These are phyloP conservation scores for Silene vulgaris DNA, from an alignment of 179 eudicot genomes.

Conservation along the genomic window DNA sequence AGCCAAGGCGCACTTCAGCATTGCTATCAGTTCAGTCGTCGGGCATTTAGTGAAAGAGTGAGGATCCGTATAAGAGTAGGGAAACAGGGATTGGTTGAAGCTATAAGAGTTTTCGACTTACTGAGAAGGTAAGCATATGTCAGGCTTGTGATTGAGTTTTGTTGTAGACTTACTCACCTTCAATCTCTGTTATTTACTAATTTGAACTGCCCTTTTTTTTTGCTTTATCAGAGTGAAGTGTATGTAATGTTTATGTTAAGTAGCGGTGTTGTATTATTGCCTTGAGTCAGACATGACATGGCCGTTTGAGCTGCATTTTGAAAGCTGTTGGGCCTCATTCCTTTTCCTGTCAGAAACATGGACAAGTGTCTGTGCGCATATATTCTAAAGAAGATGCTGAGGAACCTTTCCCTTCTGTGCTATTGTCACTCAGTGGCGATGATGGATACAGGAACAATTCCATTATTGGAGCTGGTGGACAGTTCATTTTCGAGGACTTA, in stretches of 20 bases:
- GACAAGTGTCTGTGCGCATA: conserved; percentile 71
- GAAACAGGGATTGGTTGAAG: conserved; percentile 62
- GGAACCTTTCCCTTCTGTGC: conserved; percentile 83
- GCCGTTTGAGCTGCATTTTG: background rate
- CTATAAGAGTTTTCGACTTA: conserved; percentile 61
- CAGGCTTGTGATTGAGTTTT: background rate
- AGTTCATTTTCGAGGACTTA: conserved; percentile 55
- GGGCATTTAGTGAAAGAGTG: conserved; percentile 75
- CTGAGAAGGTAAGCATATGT: conserved; percentile 48
- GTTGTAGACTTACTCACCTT: too few species aligned
- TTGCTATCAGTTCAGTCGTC: conserved; percentile 50
- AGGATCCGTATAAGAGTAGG: conserved; percentile 57
- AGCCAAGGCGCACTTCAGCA: conserved; percentile 72
- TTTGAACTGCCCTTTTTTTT: too few species aligned
- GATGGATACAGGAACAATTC: conserved; percentile 97
- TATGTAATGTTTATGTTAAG: too few species aligned
- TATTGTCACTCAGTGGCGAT: conserved; percentile 89
- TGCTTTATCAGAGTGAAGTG: too few species aligned
- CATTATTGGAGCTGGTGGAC: conserved; percentile 75
- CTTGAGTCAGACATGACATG: too few species aligned
- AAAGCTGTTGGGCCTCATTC: conserved; percentile 66
- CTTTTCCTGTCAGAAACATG: conserved; percentile 92
- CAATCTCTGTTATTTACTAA: too few species aligned
- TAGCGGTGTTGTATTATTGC: too few species aligned
- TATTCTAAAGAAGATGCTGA: conserved; percentile 55